Base-by-base conservation (phyloP, 2,329 filamentous ascomycete species). In the Colletotrichum neosansevieriae region DNA sequence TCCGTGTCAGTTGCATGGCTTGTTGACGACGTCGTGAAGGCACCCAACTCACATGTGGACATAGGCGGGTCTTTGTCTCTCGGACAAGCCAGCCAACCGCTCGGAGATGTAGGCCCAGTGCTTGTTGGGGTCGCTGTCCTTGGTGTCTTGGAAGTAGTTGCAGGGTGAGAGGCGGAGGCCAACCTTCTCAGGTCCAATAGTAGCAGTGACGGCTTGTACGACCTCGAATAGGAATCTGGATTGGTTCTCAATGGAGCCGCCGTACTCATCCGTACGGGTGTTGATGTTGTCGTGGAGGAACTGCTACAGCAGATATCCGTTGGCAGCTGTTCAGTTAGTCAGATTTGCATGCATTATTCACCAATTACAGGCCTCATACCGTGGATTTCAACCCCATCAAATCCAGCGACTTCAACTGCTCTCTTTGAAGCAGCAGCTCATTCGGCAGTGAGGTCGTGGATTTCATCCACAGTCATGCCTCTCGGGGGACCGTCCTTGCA, bases 321-420 rank as follows among this genome's bases (percentile, higher is more conserved):
- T 88, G 0, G 85, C 86, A 0, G 76, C 65, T 68, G 1, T 36
- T 2, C 0, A 0, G 0, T 11, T 9, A 6, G 17, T 53, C 2
- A 53, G 29, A 32, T 0, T 13, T 6, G 29, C 6, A 5, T 6
- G 29, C 6, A 5, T 9, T 2, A 4, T 53, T 12, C 10, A 19
- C 13, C 6, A 2, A 1, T 2, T 4, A 4, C 10, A 2, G 21
- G 36, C 2, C 2, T 21, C 58, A 2, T 53, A 61, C 69, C 83
- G 50, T 87, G 83, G 2, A 83, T 76, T 70, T 94, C 92, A 49
- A 94, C 87, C 0, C 88, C 89, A 71, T 95, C 92, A 24, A 91
- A 91, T 0, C 92, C 92, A 1, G 87, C 88, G 72, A 57, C 71
- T 0, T 82, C 80, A 0, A 92, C 76, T 0, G 91, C 86, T 5